Percentiles rank a stretch among this genome's conserved stretches.
Evolutionary conservation across 495 filamentous ascomycete genomes (phyloP).

Genomic region (Elaphomyces granulatus): DNA sequence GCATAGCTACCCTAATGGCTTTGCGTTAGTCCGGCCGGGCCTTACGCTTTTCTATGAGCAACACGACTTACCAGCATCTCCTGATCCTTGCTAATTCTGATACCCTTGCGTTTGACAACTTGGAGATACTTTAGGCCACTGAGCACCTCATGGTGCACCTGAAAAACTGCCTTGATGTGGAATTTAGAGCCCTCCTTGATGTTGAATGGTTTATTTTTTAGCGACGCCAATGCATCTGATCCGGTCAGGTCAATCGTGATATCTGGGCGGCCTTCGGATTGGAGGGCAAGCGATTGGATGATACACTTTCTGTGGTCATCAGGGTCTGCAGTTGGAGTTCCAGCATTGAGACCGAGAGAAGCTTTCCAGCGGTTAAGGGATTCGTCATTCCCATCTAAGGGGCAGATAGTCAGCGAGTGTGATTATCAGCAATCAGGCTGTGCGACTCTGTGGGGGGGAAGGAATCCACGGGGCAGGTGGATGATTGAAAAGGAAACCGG

Average conservation of each 20-base stretch:
- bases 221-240: constrained; percentile 5
- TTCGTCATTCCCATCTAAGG: constrained; percentile 59
- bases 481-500: constrained; percentile 3
- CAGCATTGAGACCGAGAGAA: constrained; percentile 66
- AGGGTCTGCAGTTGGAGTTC: constrained; percentile 51
- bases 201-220: constrained; percentile 55
- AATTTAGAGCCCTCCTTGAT: constrained; percentile 93
- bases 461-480: constrained; percentile 4
- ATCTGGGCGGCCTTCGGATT: constrained; percentile 61
- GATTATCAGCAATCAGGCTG: no score
- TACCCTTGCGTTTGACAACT: constrained; percentile 71
- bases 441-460: constrained; percentile 7
- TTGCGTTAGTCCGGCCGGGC: constrained; percentile 2
- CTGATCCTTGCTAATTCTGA: constrained; percentile 74
- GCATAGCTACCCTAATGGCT: constrained; percentile 72
- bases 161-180: constrained; percentile 83
- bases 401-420: no score
- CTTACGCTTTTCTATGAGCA: no score
- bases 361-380: constrained; percentile 94
- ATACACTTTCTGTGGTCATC: constrained; percentile 72
- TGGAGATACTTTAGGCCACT: constrained; percentile 92
- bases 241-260: constrained; percentile 68
- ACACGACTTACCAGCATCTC: constrained; percentile 92
- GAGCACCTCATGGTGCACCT: constrained; percentile 90
- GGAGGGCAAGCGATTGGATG: constrained; percentile 77